Conservation (phyloP, 108 stramenopile genomes). For the Cylindrotheca closterium region DNA sequence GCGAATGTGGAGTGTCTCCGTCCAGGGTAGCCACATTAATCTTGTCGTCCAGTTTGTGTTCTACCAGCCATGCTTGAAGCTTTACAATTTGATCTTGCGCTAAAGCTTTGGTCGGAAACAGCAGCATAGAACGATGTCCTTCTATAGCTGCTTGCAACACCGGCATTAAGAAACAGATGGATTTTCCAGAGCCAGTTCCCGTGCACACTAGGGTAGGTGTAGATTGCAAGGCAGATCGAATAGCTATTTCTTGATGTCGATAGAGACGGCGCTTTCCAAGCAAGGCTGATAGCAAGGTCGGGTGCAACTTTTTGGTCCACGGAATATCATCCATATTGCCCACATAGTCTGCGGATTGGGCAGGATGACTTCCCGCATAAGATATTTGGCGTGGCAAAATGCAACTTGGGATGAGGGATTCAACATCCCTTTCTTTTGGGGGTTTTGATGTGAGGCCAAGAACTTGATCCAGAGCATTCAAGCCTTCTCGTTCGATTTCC, state of each 20-base stretch:
- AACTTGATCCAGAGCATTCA: constrained; percentile 21
- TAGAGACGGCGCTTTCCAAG: constrained; percentile 38
- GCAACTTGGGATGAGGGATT: constrained; percentile 16
- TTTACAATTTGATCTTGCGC: constrained; percentile 96
- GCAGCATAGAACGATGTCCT: constrained; percentile 56
- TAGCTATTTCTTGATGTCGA: constrained; percentile 82
- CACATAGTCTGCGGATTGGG: constrained; percentile 42
- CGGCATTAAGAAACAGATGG: constrained; percentile 82
- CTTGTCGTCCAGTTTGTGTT: constrained; percentile 14
- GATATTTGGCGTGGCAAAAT: constrained; percentile 50
- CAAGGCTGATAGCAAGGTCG: constrained; percentile 19
- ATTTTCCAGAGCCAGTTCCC: constrained; percentile 89
- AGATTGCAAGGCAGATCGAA: constrained; percentile 58
- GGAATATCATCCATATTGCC: constrained; percentile 12
- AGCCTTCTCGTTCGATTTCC: constrained; percentile 12
- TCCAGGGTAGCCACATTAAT: constrained; percentile 72
- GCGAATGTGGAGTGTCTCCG: constrained; percentile 75
- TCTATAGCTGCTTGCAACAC: constrained; percentile 65
- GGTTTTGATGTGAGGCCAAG: constrained; percentile 19
- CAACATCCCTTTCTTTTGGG: background rate
- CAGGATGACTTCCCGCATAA: constrained; percentile 67
- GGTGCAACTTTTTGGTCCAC: constrained; percentile 9
- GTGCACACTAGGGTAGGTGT: constrained; percentile 82
- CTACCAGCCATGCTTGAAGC: constrained; percentile 44
- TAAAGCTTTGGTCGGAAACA: constrained; percentile 97